Conservation (phyloP, 768 basidiomycete genomes). For the Tremella yokohamensis region DNA sequence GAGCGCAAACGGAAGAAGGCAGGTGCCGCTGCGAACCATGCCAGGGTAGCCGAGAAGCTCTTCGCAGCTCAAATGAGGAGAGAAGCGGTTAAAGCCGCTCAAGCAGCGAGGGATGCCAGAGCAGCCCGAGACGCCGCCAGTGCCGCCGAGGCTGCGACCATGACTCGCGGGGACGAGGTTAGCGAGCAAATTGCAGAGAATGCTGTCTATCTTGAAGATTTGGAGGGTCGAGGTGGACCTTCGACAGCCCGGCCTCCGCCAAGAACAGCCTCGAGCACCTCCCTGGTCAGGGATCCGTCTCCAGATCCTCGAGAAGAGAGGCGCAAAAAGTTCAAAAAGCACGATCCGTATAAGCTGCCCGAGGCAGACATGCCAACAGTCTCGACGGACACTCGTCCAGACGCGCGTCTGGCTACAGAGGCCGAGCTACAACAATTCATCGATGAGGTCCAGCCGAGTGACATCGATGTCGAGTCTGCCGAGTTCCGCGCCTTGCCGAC, state of each 20-base stretch:
- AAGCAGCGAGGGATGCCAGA: constrained; percentile 33
- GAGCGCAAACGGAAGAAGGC: constrained; percentile 86
- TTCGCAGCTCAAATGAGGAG: constrained; percentile 89
- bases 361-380: constrained; percentile 56
- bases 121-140: constrained; percentile 22
- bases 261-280: constrained; percentile 13
- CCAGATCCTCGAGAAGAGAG: constrained; percentile 38
- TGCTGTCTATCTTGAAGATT: constrained; percentile 84
- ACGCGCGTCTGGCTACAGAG: constrained; percentile 92
- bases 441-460: constrained; percentile 91
- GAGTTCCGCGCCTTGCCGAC: constrained; percentile 90
- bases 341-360: constrained; percentile 88
- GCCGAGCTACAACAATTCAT: constrained; percentile 90
- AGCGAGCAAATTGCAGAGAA: constrained; percentile 63
- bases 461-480: constrained; percentile 85
- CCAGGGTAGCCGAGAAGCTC: constrained; percentile 81
- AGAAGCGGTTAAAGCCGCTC: constrained; percentile 69
- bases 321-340: constrained; percentile 53
- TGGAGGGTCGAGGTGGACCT: constrained; percentile 54
- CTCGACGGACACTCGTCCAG: constrained; percentile 56
- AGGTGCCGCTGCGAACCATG: constrained; percentile 81
- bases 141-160: constrained; percentile 15
- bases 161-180: constrained; percentile 28
- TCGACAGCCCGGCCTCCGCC: constrained; percentile 20
- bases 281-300: constrained; percentile 7